Conservation (phyloP, 257 asterid species). For the Forsythia viridissima region DNA sequence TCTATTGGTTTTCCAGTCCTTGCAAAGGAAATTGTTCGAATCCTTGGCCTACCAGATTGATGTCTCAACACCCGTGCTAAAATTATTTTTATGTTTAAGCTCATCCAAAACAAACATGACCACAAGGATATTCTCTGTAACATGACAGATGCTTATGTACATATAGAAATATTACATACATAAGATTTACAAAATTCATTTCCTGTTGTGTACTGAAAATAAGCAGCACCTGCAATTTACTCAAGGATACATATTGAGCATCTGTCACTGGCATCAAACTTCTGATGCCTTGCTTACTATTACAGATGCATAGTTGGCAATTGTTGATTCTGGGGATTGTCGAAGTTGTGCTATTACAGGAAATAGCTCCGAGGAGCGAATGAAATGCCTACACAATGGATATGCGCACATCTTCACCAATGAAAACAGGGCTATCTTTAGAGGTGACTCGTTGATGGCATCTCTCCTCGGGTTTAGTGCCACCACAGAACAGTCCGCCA, state of each 20-base stretch:
- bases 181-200: not conserved
- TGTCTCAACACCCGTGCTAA: too few species aligned
- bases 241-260: not conserved
- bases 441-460: conserved; percentile 78
- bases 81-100: too few species aligned
- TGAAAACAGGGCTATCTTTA: conserved; percentile 84
- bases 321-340: conserved; percentile 85
- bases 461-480: conserved; percentile 80
- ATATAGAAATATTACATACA: not conserved
- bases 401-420: conserved; percentile 94
- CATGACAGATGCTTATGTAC: conserved; percentile 10
- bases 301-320: conserved; percentile 81
- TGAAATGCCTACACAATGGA: conserved; percentile 77
- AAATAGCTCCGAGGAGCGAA: conserved; percentile 72
- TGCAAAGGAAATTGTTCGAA: too few species aligned
- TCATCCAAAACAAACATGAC: too few species aligned
- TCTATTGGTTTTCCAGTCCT: too few species aligned
- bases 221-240: not conserved
- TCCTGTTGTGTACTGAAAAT: not conserved
- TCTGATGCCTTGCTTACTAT: conserved; percentile 71
- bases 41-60: too few species aligned
- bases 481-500: conserved; percentile 68
- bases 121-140: too few species aligned
- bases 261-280: conserved; percentile 23
- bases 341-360: conserved; percentile 76